Conservation (phyloP, 1,284 basidiomycete species). For the Ganoderma boninense region DNA sequence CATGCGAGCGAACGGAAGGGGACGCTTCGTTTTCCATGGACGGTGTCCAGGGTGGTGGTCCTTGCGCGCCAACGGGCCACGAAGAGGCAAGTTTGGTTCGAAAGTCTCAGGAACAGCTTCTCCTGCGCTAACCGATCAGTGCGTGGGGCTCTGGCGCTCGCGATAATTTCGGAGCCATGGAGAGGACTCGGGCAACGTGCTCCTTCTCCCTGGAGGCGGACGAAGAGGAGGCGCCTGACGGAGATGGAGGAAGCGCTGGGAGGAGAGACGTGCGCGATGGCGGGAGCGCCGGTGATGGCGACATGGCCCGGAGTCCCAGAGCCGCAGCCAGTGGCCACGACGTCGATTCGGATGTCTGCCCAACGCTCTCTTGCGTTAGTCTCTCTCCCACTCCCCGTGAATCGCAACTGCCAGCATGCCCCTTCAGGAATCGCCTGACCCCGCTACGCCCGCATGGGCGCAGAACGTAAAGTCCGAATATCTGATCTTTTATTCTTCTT, state of each 20-base stretch:
- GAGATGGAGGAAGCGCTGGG: neutral
- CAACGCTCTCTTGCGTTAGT: neutral
- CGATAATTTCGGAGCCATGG: neutral
- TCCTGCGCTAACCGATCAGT: neutral
- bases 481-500: slow-evolving; percentile 73
- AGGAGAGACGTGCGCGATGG: neutral
- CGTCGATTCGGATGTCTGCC: slow-evolving; percentile 2
- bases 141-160: neutral
- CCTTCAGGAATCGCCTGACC: slow-evolving; percentile 43
- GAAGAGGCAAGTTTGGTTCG: neutral
- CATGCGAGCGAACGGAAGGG: neutral
- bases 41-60: neutral
- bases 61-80: neutral
- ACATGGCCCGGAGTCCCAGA: slow-evolving; percentile 1
- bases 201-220: neutral
- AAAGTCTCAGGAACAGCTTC: slow-evolving; percentile 1
- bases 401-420: slow-evolving; percentile 38
- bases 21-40: slow-evolving; percentile 6
- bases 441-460: slow-evolving; percentile 44
- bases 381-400: neutral
- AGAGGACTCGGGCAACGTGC: neutral
- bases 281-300: neutral
- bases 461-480: slow-evolving; percentile 55
- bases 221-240: neutral
- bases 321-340: neutral